phyloP scores from a whole-genome alignment of 768 basidiomycete genomes.

The Mrakia gelida region DNA sequence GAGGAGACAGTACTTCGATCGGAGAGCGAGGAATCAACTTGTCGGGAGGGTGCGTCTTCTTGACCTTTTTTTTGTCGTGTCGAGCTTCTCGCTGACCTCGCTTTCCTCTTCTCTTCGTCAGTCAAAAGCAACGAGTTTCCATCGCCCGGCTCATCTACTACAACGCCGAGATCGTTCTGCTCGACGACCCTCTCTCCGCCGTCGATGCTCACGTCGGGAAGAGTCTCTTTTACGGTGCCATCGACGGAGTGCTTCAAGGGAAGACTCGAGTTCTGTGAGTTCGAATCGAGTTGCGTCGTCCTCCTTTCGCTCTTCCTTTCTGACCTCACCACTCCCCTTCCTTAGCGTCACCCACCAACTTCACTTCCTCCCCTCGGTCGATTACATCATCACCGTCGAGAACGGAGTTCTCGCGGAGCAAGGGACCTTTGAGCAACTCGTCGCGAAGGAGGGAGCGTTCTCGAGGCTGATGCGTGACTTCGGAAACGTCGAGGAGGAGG shows the following conservation, averaged over 20 bases:
- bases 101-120: constrained; percentile 43
- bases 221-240: constrained; percentile 76
- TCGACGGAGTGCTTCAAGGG: constrained; percentile 57
- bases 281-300: neutral
- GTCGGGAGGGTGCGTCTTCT: neutral
- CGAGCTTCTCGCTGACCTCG: neutral
- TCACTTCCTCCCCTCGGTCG: constrained; percentile 76
- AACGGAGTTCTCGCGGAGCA: constrained; percentile 74
- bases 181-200: constrained; percentile 86
- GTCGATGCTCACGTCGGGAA: constrained; percentile 90
- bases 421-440: constrained; percentile 72
- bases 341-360: constrained; percentile 75
- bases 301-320: neutral
- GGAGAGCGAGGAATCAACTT: constrained; percentile 66
- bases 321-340: neutral
- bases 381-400: constrained; percentile 69
- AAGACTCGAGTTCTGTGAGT: constrained; percentile 69
- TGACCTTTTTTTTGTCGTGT: neutral
- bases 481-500: constrained; percentile 33
- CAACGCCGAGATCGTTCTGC: constrained; percentile 77
- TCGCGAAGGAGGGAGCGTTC: constrained; percentile 55
- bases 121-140: constrained; percentile 74
- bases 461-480: constrained; percentile 51
- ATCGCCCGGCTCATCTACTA: constrained; percentile 85
- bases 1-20: constrained; percentile 71